phyloP scores from a whole-genome alignment of 2,329 filamentous ascomycete species.

The Coniochaeta sp. region DNA sequence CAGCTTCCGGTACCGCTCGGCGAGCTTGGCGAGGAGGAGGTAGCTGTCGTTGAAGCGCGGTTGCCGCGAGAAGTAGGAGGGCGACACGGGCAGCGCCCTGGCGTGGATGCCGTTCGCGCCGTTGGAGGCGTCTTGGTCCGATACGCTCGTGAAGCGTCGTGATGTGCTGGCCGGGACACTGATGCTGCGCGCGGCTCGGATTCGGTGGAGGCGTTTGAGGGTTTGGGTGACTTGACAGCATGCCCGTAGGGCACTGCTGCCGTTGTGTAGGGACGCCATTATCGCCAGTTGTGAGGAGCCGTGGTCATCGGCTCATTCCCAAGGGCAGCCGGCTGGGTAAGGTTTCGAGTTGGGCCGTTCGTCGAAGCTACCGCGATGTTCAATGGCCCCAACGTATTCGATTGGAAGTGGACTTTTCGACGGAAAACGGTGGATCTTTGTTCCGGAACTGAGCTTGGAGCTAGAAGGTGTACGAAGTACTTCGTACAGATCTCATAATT shows the following conservation, averaged over 20 bases:
- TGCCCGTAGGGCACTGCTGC: slow-evolving; percentile 14
- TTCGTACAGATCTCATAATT: not conserved
- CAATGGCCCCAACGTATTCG: not conserved
- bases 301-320: not conserved
- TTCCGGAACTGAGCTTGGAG: not conserved
- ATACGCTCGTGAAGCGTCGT: slow-evolving; percentile 8
- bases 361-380: not conserved
- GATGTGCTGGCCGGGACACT: not conserved
- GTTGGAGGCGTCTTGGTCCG: not conserved
- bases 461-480: no score
- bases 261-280: slow-evolving; percentile 17
- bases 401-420: not conserved
- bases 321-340: not conserved
- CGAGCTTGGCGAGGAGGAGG: slow-evolving; percentile 64
- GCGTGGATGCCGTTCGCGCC: slow-evolving; percentile 34
- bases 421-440: not conserved
- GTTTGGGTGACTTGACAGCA: slow-evolving; percentile 9
- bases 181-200: slow-evolving; percentile 13
- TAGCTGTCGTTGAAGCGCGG: slow-evolving; percentile 82
- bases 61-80: slow-evolving; percentile 90
- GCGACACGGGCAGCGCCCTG: slow-evolving; percentile 74
- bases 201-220: slow-evolving; percentile 14
- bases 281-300: slow-evolving; percentile 7
- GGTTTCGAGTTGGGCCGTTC: not conserved
- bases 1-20: slow-evolving; percentile 65